Evolutionary conservation across 1,284 basidiomycete genomes (phyloP), one percentile per base, ranked within the genome.

Genomic region (Agroathelia rolfsii): DNA sequence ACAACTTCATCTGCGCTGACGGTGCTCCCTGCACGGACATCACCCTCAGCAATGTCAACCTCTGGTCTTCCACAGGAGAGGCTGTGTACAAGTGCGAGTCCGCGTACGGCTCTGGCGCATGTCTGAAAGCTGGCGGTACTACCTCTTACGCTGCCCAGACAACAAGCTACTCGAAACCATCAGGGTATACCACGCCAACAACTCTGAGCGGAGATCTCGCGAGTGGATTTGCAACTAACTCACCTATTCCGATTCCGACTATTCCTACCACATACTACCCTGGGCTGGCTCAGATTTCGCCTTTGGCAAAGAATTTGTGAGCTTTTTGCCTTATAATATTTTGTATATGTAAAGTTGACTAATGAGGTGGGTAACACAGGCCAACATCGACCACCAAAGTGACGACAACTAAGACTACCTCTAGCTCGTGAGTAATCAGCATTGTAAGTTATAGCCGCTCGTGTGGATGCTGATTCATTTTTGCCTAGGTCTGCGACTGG

Each of bases 201-300:
- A 48, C 46, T 3, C 43, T 57, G 37, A 17, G 43, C 28, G 55
- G 52, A 11, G 51, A 53, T 34, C 41, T 55, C 21, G 20, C 49
- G 6, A 23, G 28, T 5, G 53, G 52, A 0, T 57, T 54, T 35
- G 41, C 51, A 29, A 52, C 51, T 6, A 50, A 48, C 19, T 41
- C 52, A 15, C 38, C 50, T 1, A 57, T 57, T 27, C 52, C 53
- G 2, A 51, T 50, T n/a, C 53, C 52, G n/a, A n/a, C n/a, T n/a
- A n/a, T n/a, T n/a, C n/a, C n/a, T n/a, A n/a, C n/a, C n/a, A n/a
- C n/a, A n/a, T n/a, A n/a, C n/a, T n/a, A n/a, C n/a, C n/a, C n/a
- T n/a, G n/a, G n/a, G n/a, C n/a, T n/a, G n/a, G n/a, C n/a, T n/a
- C n/a, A n/a, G n/a, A n/a, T n/a, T n/a, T n/a, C n/a, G n/a, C n/a